These are phyloP conservation scores for Linum lewisii DNA, from an alignment of 345 rosid genomes.

Conservation along the genomic window DNA sequence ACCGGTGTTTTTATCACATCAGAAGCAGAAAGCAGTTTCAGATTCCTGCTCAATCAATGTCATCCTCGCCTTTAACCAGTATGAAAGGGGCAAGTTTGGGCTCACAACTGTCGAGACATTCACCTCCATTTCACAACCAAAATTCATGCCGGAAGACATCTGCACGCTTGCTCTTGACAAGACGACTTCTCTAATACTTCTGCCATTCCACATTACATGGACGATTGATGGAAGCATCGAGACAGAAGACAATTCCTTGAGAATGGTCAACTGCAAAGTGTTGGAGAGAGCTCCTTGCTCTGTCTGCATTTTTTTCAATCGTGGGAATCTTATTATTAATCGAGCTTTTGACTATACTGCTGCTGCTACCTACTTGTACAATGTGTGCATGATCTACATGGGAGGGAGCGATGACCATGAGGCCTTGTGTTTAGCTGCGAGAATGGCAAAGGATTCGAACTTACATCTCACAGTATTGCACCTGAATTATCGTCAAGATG, in stretches of 20 bases:
- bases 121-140: slow-evolving; percentile 12
- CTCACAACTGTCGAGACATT: slow-evolving; percentile 4
- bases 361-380: neutral
- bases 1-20: slow-evolving; percentile 13
- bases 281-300: slow-evolving; percentile 34
- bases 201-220: slow-evolving; percentile 37
- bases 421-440: neutral
- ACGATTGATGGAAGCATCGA: slow-evolving; percentile 18
- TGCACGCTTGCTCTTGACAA: slow-evolving; percentile 23
- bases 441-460: neutral
- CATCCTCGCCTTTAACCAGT: slow-evolving; percentile 8
- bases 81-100: neutral
- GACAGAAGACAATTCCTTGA: slow-evolving; percentile 11
- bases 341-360: neutral
- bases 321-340: neutral
- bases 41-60: neutral
- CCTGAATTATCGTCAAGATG: neutral
- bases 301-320: slow-evolving; percentile 25
- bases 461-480: neutral
- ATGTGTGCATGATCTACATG: neutral
- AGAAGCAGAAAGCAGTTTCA: neutral
- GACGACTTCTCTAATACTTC: slow-evolving; percentile 16
- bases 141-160: slow-evolving; percentile 24
- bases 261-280: slow-evolving; percentile 23
- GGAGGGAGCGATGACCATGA: neutral